These are phyloP conservation scores for Apiotrichum domesticum DNA, from an alignment of 1,284 basidiomycete genomes.

Conservation along the genomic window DNA sequence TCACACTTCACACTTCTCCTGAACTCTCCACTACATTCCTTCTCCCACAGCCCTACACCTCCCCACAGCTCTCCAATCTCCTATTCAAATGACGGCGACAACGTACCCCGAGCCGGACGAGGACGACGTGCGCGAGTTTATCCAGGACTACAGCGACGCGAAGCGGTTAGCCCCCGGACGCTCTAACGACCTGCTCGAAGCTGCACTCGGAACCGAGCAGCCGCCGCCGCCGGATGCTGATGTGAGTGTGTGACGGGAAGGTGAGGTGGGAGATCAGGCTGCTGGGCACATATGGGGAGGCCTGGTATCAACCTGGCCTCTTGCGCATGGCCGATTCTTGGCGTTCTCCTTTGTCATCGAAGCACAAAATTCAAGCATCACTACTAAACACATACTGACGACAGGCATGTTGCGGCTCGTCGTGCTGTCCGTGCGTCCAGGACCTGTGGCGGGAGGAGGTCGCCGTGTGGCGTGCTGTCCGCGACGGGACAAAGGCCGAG, in stretches of 20 bases:
- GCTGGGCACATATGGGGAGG: too few relatives aligned
- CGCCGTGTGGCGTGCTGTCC: slow-evolving; percentile 17
- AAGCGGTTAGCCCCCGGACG: slow-evolving; percentile 14
- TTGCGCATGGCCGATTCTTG: too few relatives aligned
- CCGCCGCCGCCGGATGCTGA: slow-evolving; percentile 13
- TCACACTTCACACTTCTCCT: background rate
- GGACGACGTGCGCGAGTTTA: slow-evolving; percentile 16
- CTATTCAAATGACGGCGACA: background rate
- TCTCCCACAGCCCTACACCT: background rate
- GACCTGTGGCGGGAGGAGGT: slow-evolving; percentile 21
- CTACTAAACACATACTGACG: background rate
- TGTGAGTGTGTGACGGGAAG: slow-evolving; percentile 6
- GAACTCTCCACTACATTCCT: background rate
- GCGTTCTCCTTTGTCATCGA: too few relatives aligned
- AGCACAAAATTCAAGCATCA: too few relatives aligned
- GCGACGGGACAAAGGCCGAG: slow-evolving; percentile 5
- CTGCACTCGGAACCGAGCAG: slow-evolving; percentile 3
- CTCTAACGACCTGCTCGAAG: slow-evolving; percentile 15
- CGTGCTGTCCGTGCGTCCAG: slow-evolving; percentile 19
- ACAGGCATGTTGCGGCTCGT: slow-evolving; percentile 18
- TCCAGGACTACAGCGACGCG: slow-evolving; percentile 15
- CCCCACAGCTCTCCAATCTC: background rate
- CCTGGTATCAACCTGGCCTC: too few relatives aligned
- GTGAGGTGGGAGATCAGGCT: too few relatives aligned
- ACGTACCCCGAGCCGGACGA: slow-evolving; percentile 9